Percentiles rank a stretch among this genome's conserved stretches.
phyloP scores from a whole-genome alignment of 345 rosid species.

The Ceriops tagal region DNA sequence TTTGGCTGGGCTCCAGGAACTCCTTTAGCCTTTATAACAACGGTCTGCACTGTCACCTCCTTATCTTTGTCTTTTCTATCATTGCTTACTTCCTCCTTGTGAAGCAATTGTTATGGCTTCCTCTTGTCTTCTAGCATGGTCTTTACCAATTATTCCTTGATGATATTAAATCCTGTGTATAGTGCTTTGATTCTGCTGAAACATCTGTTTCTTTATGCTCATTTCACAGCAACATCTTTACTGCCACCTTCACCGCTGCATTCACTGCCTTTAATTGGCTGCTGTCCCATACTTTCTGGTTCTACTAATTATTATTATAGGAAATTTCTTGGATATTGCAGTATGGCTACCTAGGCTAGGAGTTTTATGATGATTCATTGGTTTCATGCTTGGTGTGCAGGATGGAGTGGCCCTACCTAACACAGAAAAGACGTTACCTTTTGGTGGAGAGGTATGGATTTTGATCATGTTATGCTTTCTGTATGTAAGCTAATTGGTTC shows the following conservation, averaged over 20 bases:
- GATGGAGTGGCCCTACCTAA: constrained; percentile 91
- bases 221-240: too few relatives aligned
- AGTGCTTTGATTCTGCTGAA: neutral
- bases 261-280: neutral
- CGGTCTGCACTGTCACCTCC: too few relatives aligned
- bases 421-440: constrained; percentile 86
- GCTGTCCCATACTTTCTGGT: neutral
- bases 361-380: constrained; percentile 14
- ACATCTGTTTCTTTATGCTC: too few relatives aligned
- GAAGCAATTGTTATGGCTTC: neutral
- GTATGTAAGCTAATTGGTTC: constrained; percentile 3
- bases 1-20: too few relatives aligned
- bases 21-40: too few relatives aligned
- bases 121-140: neutral
- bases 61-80: too few relatives aligned
- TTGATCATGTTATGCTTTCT: constrained; percentile 15
- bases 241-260: neutral
- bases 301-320: neutral
- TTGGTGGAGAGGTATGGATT: constrained; percentile 84
- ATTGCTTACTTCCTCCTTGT: neutral
- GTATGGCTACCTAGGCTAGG: neutral
- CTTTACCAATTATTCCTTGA: neutral
- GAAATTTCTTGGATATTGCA: neutral
- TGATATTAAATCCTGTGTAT: neutral
- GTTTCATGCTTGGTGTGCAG: constrained; percentile 38